Evolutionary conservation across 208 protist genomes (phyloP), one percentile per base, ranked within the genome.

Genomic region (Angomonas deanei): DNA sequence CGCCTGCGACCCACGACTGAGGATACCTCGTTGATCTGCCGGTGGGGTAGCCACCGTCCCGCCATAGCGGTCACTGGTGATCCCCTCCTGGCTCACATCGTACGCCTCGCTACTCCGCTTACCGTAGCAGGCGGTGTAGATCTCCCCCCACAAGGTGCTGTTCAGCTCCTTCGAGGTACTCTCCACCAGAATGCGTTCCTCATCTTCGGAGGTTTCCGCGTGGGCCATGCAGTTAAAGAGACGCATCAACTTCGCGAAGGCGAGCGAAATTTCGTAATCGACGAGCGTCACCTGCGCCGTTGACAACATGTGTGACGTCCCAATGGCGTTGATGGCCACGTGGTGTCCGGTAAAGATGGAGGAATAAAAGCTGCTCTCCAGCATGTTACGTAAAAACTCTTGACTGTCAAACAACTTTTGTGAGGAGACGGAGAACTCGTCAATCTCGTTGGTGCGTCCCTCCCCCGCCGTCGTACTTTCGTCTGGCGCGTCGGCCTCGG

Each of bases 191-290:
- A 82, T 50, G 32, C 70, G 68, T 34, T 78, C 80, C 53, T 90
- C 83, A 30, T 82, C 70, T 19, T 78, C 76, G 3, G 54, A 76
- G 2, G 73, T 60, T 33, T 84, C 76, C 1, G 83, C 76, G 38
- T 86, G 78, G 17, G 66, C 67, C 76, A 84, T 88, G 61, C 76
- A 82, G 64, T 86, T 88, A 47, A 88, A 87, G 8, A 88, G 59
- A 6, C 84, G 76, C 4, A 87, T 69, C n/a, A 85, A 64, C 50
- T 88, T 86, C 19, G 78, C 69, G 33, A 91, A 82, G 15, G 80
- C 69, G 10, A 87, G 70, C 15, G 80, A 80, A 11, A 85, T 53
- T 36, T 82, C 78, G 60, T 84, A 73, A 57, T 91, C 84, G 6
- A 84, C 77, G 2, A 63, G 53, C 15, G 68, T 36, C 19, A 84